Conservation (phyloP, 2,329 filamentous ascomycete species). For the Exserohilum rostratum region DNA sequence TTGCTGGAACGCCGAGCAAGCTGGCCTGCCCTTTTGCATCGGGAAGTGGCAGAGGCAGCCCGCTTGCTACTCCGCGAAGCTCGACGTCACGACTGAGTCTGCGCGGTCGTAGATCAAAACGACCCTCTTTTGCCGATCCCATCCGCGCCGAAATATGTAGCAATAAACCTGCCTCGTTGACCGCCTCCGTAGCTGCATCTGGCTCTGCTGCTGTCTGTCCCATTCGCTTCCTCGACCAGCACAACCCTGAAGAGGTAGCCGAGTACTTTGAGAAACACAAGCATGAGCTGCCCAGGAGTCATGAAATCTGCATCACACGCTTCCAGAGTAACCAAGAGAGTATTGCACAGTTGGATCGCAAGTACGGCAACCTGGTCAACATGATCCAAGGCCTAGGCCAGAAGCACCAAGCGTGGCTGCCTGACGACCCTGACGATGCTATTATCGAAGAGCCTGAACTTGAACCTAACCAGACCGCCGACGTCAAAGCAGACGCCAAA, state of each 20-base stretch:
- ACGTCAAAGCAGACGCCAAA: slow-evolving; percentile 65
- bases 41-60: slow-evolving; percentile 52
- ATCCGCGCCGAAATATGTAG: slow-evolving; percentile 51
- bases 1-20: slow-evolving; percentile 78
- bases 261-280: slow-evolving; percentile 95
- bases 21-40: slow-evolving; percentile 81
- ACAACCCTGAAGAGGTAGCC: slow-evolving; percentile 90
- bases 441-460: slow-evolving; percentile 55
- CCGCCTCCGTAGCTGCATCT: slow-evolving; percentile 50
- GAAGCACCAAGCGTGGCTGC: slow-evolving; percentile 87
- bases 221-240: slow-evolving; percentile 89
- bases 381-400: slow-evolving; percentile 92
- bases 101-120: slow-evolving; percentile 47
- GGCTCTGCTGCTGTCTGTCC: slow-evolving; percentile 73
- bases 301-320: slow-evolving; percentile 87
- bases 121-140: slow-evolving; percentile 51
- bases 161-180: slow-evolving; percentile 54
- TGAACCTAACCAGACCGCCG: slow-evolving; percentile 50
- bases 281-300: slow-evolving; percentile 90
- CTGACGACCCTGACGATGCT: slow-evolving; percentile 58
- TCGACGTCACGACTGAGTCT: slow-evolving; percentile 47
- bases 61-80: slow-evolving; percentile 51
- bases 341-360: slow-evolving; percentile 86
- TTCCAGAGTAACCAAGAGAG: slow-evolving; percentile 88
- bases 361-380: slow-evolving; percentile 88